A percentile compares a stretch with the other conserved stretches of the same genome.
These are phyloP conservation scores for Fraxinus floribunda DNA, from an alignment of 305 asterid species.

Conservation along the genomic window DNA sequence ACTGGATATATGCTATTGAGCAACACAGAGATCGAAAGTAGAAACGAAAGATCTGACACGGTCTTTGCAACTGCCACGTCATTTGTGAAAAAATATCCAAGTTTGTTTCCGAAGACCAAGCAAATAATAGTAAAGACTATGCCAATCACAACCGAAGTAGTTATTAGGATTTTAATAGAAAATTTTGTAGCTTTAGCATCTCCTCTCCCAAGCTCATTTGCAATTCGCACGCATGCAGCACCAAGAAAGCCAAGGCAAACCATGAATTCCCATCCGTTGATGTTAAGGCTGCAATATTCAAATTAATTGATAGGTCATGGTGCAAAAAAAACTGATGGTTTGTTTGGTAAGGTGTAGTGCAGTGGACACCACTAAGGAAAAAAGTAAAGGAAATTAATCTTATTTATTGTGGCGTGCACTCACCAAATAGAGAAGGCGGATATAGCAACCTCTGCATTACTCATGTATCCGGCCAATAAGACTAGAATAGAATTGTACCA, in stretches of 20 bases:
- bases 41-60: conserved; percentile 62
- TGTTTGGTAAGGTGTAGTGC: not conserved
- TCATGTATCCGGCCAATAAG: conserved; percentile 58
- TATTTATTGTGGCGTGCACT: not conserved
- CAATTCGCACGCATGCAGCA: conserved; percentile 59
- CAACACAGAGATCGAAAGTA: conserved; percentile 53
- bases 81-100: conserved; percentile 49
- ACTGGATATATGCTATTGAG: conserved; percentile 61
- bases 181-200: conserved; percentile 60
- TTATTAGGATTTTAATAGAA: conserved; percentile 44
- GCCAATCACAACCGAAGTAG: conserved; percentile 48
- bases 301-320: not conserved
- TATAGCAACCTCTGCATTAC: conserved; percentile 54
- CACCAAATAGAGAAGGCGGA: conserved; percentile 60
- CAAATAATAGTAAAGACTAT: conserved; percentile 34
- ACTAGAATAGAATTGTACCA: conserved; percentile 58
- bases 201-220: conserved; percentile 71
- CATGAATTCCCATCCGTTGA: conserved; percentile 70
- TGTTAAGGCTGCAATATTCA: conserved; percentile 48
- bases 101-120: conserved; percentile 37
- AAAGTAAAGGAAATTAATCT: not conserved
- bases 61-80: conserved; percentile 40
- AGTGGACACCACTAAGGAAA: not conserved
- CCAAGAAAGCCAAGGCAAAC: conserved; percentile 56
- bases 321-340: not conserved